Evolutionary conservation across 2,329 filamentous ascomycete species (phyloP).

Genomic region (Davidsoniella australis): DNA sequence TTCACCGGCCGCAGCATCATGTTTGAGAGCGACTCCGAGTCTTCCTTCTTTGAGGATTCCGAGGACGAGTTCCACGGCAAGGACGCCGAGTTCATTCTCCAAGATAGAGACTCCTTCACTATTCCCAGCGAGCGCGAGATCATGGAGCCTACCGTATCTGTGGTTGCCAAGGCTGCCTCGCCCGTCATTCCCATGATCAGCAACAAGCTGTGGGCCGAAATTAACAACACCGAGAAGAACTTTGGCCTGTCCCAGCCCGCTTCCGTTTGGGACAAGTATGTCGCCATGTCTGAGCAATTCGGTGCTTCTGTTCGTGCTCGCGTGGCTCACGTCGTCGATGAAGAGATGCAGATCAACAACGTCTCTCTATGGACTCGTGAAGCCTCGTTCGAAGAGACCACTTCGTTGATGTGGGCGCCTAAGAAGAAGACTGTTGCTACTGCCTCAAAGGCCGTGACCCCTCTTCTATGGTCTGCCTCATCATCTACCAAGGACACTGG

Average conservation of each 20-base stretch:
- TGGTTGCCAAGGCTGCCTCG: background rate
- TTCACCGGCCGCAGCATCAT: conserved; percentile 7
- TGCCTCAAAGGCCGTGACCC: background rate
- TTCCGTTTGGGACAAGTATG: conserved; percentile 8
- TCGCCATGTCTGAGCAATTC: conserved; percentile 1
- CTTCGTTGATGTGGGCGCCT: conserved; percentile 15
- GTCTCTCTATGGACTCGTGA: background rate
- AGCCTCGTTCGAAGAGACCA: conserved; percentile 12
- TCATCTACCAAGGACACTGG: background rate
- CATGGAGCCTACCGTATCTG: background rate
- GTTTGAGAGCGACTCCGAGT: conserved; percentile 19
- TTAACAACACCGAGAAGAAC: background rate
- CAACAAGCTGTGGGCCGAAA: conserved; percentile 5
- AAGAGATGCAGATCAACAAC: conserved; percentile 6
- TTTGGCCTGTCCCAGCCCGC: conserved; percentile 8
- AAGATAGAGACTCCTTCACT: conserved; percentile 8
- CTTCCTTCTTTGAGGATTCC: conserved; percentile 1
- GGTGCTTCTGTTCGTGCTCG: background rate
- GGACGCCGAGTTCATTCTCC: conserved; percentile 5
- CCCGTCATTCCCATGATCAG: background rate
- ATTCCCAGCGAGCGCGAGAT: background rate
- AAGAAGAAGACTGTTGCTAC: background rate
- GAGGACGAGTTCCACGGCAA: conserved; percentile 13
- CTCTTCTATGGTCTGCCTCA: conserved; percentile 5
- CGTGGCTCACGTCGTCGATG: background rate